These are phyloP conservation scores for Rhododendron simsii DNA, from an alignment of 148 eudicot species.

Conservation along the genomic window DNA sequence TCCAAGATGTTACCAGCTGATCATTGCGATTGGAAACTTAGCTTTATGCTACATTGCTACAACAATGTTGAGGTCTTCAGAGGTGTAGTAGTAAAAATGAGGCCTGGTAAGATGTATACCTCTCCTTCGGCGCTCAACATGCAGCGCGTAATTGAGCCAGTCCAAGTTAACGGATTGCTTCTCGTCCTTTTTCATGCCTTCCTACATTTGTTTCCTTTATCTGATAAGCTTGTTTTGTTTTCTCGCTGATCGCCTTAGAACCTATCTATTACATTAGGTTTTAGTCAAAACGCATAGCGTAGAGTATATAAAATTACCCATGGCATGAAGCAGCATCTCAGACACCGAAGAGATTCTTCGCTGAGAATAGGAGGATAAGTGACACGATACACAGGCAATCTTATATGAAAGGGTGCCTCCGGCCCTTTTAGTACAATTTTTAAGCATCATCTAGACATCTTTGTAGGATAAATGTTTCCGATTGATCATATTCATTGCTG, in stretches of 20 bases:
- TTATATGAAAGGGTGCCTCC: neutral
- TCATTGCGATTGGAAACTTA: slow-evolving; percentile 82
- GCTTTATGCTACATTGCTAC: slow-evolving; percentile 60
- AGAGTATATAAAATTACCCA: neutral
- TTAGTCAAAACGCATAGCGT: neutral
- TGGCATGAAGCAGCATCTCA: neutral
- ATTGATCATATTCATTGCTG: neutral
- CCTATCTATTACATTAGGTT: neutral
- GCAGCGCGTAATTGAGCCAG: neutral
- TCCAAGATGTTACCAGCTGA: slow-evolving; percentile 26
- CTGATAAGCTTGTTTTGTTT: no score
- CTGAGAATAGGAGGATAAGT: neutral
- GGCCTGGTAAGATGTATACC: slow-evolving; percentile 25
- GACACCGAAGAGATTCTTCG: neutral
- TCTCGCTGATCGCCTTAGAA: no score
- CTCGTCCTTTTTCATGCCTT: neutral
- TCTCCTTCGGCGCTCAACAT: neutral
- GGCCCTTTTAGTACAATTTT: neutral
- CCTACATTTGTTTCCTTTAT: no score
- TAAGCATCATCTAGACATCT: neutral
- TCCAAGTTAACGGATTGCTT: neutral
- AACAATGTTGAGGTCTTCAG: slow-evolving; percentile 80
- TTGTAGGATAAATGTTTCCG: neutral
- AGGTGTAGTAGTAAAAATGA: slow-evolving; percentile 87
- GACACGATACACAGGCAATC: neutral